Percentiles rank a stretch among this genome's conserved stretches.
Conservation (phyloP, 2,329 filamentous ascomycete species). For the Orbilia quercus region DNA sequence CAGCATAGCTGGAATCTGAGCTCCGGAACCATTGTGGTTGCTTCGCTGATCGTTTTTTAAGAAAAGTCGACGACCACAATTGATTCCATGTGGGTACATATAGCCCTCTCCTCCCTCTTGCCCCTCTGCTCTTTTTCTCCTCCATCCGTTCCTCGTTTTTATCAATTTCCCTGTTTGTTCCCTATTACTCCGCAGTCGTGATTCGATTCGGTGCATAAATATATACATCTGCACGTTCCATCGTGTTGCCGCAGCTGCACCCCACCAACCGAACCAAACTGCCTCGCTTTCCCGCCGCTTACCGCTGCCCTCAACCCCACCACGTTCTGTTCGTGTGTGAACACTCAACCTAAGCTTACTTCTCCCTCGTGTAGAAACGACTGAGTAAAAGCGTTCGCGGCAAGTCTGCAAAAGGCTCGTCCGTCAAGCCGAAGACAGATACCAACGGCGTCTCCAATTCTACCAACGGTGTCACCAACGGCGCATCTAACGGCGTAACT, state of each 20-base stretch:
- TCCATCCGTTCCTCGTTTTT: constrained; percentile 1
- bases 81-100: constrained; percentile 57
- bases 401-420: constrained; percentile 47
- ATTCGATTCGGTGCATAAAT: no score
- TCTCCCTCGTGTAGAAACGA: constrained; percentile 40
- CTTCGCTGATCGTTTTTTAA: constrained; percentile 25
- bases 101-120: constrained; percentile 50
- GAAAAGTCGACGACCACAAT: constrained; percentile 51
- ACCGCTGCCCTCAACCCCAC: constrained; percentile 11
- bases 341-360: constrained; percentile 31
- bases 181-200: neutral
- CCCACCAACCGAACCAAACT: no score
- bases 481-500: constrained; percentile 27
- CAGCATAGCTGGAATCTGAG: constrained; percentile 33
- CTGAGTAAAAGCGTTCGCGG: constrained; percentile 50
- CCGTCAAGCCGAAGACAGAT: constrained; percentile 22
- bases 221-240: no score
- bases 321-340: neutral
- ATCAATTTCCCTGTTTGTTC: neutral
- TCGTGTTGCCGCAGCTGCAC: constrained; percentile 39
- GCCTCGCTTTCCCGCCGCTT: constrained; percentile 4
- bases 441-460: constrained; percentile 42
- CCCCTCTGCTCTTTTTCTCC: constrained; percentile 5
- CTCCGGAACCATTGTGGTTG: constrained; percentile 54
- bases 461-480: constrained; percentile 50